Base-by-base conservation (phyloP, 2,329 filamentous ascomycete species). In the Trichoderma pleuroti region DNA sequence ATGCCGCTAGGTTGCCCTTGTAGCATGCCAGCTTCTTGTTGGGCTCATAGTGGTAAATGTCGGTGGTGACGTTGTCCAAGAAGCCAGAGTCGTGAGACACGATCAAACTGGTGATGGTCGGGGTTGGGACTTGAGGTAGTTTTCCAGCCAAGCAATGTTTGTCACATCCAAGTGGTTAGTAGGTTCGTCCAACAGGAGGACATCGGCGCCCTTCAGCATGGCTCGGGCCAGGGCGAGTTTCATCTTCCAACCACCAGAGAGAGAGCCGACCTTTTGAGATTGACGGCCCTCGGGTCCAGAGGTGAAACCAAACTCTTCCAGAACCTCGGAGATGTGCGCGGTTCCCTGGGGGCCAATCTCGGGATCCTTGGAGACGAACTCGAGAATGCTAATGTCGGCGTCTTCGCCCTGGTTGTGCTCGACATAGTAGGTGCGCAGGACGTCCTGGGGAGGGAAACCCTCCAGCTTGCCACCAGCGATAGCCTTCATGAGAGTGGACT, bases 241-340 rank as follows among this genome's bases (percentile, higher is more conserved):
- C 96, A 99, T 99, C 88, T 98, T 98, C 96, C 96, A 99, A 80
- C 96, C 96, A 83, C 96, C 96, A 56, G 96, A 98, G 42, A 99
- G 84, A 24, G 95, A 98, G 76, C 96, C 96, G 71, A 99, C 96
- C 76, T 92, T 93, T 80, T 98, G 90, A 7, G 91, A 87, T 82
- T 98, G 96, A 72, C 93, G 90, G 72, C 95, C 96, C 75, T 96
- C 92, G 0, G 94, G 93, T 3, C 95, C 95, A 72, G 92, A 83
- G 26, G 93, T 97, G 84, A 99, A 99, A 56, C 97, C 97, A 77
- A 99, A 96, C 80, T 98, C 94, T 63, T 90, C 87, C 73, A 99
- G 83, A 72, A 98, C 95, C 72, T 89, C 86, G 2, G 91, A 91
- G 75, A 99, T 97, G 74, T 93, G 91, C 75, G 96, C 92, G 54